Evolutionary conservation across 495 filamentous ascomycete species (phyloP).

Genomic region (Schizothecium vesticola): DNA sequence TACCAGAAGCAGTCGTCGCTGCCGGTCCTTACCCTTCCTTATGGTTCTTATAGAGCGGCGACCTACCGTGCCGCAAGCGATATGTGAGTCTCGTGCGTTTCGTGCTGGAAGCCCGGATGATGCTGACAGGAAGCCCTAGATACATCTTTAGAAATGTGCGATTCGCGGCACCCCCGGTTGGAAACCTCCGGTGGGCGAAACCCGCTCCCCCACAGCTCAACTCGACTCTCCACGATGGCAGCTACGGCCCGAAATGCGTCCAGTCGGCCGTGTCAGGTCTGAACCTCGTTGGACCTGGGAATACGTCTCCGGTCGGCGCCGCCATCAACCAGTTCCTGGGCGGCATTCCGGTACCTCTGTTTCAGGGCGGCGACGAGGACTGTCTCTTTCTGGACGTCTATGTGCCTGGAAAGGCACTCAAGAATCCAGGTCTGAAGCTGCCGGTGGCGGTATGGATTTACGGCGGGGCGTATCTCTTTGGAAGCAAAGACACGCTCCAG

Average conservation of each 20-base stretch:
- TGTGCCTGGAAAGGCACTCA: conserved; percentile 24
- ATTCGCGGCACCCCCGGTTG: conserved; percentile 51
- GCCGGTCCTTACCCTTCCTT: conserved; percentile 24
- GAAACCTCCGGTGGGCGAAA: conserved; percentile 50
- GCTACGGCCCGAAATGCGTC: conserved; percentile 40
- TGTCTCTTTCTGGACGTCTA: conserved; percentile 49
- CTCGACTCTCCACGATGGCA: conserved; percentile 47
- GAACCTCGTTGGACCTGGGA: conserved; percentile 33
- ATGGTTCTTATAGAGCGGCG: conserved; percentile 26
- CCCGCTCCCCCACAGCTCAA: conserved; percentile 45
- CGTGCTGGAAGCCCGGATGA: background rate
- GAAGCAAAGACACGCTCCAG: conserved; percentile 42
- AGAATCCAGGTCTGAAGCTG: conserved; percentile 17
- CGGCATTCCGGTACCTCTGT: conserved; percentile 32
- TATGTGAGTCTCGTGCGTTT: conserved; percentile 8
- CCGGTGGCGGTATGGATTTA: conserved; percentile 59
- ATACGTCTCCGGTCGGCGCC: conserved; percentile 31
- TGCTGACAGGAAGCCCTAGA: conserved; percentile 9
- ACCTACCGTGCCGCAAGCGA: conserved; percentile 16
- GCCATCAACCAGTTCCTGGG: conserved; percentile 37
- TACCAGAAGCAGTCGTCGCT: conserved; percentile 13
- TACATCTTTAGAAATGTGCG: conserved; percentile 55
- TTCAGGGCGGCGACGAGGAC: conserved; percentile 43
- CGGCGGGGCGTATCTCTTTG: conserved; percentile 53
- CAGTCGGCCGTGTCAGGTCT: conserved; percentile 36